Percentiles rank a stretch among this genome's conserved stretches.
These are phyloP conservation scores for Aureobasidium sp. DNA, from an alignment of 2,329 filamentous ascomycete species.

Conservation along the genomic window DNA sequence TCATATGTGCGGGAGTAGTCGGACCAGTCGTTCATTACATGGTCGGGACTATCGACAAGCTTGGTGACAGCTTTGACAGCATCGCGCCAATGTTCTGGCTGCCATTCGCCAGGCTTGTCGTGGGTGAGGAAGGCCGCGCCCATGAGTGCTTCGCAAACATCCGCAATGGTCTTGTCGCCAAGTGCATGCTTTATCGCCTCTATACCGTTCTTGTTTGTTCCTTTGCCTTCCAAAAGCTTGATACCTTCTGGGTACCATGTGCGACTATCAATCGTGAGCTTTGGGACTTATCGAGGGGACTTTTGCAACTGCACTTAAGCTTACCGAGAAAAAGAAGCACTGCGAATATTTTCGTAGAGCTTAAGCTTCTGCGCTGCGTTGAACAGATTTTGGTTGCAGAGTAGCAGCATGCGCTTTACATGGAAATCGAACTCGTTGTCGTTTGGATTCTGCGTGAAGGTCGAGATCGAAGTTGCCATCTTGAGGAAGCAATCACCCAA, in stretches of 20 bases:
- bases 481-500: slow-evolving; percentile 91
- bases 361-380: slow-evolving; percentile 61
- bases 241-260: slow-evolving; percentile 84
- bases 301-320: background rate
- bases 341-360: slow-evolving; percentile 70
- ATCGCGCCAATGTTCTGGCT: slow-evolving; percentile 46
- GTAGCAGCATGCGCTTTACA: slow-evolving; percentile 78
- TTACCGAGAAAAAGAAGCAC: slow-evolving; percentile 59
- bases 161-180: slow-evolving; percentile 69
- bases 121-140: slow-evolving; percentile 65
- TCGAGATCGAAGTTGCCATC: slow-evolving; percentile 84
- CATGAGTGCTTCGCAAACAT: slow-evolving; percentile 90
- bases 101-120: slow-evolving; percentile 36
- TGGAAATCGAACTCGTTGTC: slow-evolving; percentile 82
- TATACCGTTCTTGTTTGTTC: slow-evolving; percentile 36
- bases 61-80: slow-evolving; percentile 58
- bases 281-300: background rate
- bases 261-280: slow-evolving; percentile 45
- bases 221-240: slow-evolving; percentile 64
- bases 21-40: slow-evolving; percentile 58
- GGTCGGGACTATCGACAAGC: slow-evolving; percentile 59
- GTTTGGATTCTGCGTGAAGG: slow-evolving; percentile 68
- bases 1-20: slow-evolving; percentile 67
- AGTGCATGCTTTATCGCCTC: slow-evolving; percentile 54
- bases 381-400: slow-evolving; percentile 88